A percentile compares a stretch with the other conserved stretches of the same genome.
Conservation (phyloP, 164 flowering plant genomes). For the Buxus sempervirens region DNA sequence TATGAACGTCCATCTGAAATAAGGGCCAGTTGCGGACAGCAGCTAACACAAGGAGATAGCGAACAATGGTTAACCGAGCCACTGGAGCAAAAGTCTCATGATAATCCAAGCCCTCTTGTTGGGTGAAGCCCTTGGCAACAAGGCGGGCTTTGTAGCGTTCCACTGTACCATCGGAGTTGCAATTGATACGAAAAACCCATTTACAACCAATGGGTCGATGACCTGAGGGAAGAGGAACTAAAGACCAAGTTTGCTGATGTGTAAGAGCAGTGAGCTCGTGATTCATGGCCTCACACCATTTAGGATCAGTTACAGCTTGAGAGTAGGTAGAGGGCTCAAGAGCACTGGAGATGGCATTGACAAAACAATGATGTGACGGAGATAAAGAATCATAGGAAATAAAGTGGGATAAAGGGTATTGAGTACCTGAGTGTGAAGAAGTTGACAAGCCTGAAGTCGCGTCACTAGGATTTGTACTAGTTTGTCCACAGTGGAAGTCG, state of each 20-base stretch:
- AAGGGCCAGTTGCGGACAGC: not conserved
- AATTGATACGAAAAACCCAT: not conserved
- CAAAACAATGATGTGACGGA: not conserved
- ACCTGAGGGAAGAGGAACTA: not conserved
- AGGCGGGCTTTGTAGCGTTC: not conserved
- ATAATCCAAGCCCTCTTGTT: not conserved
- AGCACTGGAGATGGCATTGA: not conserved
- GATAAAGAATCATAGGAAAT: not conserved
- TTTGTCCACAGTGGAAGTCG: too few relatives aligned
- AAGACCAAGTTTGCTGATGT: not conserved
- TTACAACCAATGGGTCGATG: not conserved
- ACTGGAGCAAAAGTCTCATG: conserved; percentile 2
- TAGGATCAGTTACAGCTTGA: not conserved
- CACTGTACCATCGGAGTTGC: not conserved
- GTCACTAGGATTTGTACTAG: too few relatives aligned
- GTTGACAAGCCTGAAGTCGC: too few relatives aligned
- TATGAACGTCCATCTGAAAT: not conserved
- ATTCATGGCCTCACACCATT: not conserved
- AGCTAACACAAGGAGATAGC: not conserved
- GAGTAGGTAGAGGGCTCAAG: not conserved
- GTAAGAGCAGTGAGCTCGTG: not conserved
- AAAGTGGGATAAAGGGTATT: not conserved
- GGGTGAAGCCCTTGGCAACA: not conserved
- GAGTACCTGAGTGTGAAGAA: not conserved
- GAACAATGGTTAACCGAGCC: not conserved